These are phyloP conservation scores for Blastobotrys proliferans DNA, from an alignment of 1,139 yeast species.

Conservation along the genomic window DNA sequence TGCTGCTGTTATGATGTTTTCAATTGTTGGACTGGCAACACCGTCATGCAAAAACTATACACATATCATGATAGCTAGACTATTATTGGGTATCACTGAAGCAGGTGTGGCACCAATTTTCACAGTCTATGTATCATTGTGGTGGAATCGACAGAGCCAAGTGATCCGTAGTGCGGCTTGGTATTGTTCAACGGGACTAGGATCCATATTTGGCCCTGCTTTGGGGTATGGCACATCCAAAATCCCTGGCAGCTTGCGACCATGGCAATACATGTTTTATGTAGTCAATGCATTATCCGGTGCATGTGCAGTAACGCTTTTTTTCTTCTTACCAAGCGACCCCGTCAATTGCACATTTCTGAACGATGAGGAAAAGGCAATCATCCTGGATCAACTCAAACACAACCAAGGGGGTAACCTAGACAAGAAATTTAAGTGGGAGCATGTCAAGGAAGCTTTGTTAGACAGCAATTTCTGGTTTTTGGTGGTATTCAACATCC, in stretches of 20 bases:
- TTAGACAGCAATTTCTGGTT: slow-evolving; percentile 31
- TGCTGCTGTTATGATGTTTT: slow-evolving; percentile 14
- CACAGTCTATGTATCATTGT: slow-evolving; percentile 14
- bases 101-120: slow-evolving; percentile 16
- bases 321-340: slow-evolving; percentile 47
- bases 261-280: slow-evolving; percentile 16
- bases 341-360: slow-evolving; percentile 51
- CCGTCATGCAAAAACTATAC: slow-evolving; percentile 13
- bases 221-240: slow-evolving; percentile 9
- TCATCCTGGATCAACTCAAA: slow-evolving; percentile 11
- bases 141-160: slow-evolving; percentile 18
- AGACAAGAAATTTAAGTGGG: slow-evolving; percentile 43
- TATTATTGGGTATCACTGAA: slow-evolving; percentile 16
- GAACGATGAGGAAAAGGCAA: slow-evolving; percentile 27
- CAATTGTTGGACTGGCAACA: slow-evolving; percentile 13
- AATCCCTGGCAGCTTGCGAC: slow-evolving; percentile 10
- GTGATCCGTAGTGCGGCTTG: slow-evolving; percentile 13
- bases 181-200: slow-evolving; percentile 10
- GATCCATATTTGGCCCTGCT: slow-evolving; percentile 6
- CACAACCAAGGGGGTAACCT: slow-evolving; percentile 28
- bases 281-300: slow-evolving; percentile 9
- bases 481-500: slow-evolving; percentile 27
- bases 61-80: slow-evolving; percentile 14
- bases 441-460: slow-evolving; percentile 39
- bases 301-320: slow-evolving; percentile 44